These are phyloP conservation scores for Amphibolis antarctica DNA, from an alignment of 106 monocot genomes.

Conservation along the genomic window DNA sequence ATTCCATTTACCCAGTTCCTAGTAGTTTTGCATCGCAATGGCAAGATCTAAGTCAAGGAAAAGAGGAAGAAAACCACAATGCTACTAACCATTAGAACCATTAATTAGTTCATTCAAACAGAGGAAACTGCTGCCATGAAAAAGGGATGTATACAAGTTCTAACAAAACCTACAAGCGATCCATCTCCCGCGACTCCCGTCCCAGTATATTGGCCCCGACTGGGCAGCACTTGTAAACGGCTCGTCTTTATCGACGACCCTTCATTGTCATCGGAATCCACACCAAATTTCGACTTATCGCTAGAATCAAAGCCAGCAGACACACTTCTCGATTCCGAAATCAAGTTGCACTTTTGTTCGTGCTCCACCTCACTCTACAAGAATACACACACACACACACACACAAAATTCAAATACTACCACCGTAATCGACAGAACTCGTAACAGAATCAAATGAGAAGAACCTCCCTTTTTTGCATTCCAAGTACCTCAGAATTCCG, in stretches of 20 bases:
- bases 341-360: conserved; percentile 7
- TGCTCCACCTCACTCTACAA: conserved; percentile 17
- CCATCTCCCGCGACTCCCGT: background rate
- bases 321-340: conserved; percentile 12
- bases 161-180: background rate
- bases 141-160: background rate
- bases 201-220: background rate
- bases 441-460: background rate
- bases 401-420: background rate
- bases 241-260: background rate
- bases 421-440: background rate
- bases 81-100: background rate
- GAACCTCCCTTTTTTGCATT: background rate
- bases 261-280: background rate
- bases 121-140: background rate
- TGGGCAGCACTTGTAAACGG: background rate
- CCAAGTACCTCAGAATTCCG: conserved; percentile 18
- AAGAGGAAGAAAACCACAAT: background rate
- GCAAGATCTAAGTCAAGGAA: background rate
- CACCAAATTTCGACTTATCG: background rate
- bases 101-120: background rate
- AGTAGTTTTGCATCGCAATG: conserved; percentile 1
- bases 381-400: background rate
- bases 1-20: conserved; percentile 26
- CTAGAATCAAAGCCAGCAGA: background rate